phyloP scores from a whole-genome alignment of 2,329 filamentous ascomycete species.

The Stromatinia cepivora region DNA sequence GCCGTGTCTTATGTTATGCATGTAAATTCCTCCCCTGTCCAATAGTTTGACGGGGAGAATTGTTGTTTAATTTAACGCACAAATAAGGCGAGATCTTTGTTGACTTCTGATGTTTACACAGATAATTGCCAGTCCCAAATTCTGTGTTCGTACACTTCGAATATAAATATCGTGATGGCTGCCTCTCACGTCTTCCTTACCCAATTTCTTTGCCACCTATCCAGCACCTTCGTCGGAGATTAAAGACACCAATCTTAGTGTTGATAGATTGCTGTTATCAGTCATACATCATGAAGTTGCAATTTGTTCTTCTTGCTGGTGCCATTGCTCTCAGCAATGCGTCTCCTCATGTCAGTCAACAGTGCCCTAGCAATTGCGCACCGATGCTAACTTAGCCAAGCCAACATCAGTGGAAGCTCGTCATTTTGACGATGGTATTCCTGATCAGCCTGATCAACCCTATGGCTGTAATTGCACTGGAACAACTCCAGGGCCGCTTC shows the following conservation, averaged over 20 bases:
- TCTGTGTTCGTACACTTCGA: neutral
- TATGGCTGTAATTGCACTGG: slow-evolving; percentile 19
- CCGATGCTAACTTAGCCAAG: neutral
- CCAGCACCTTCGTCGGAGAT: neutral
- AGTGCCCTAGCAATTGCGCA: neutral
- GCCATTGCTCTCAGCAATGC: slow-evolving; percentile 17
- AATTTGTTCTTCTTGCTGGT: slow-evolving; percentile 1
- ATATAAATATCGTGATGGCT: slow-evolving; percentile 4
- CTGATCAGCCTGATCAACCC: neutral
- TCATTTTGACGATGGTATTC: neutral
- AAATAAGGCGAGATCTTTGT: neutral
- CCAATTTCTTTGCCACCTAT: neutral
- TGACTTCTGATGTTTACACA: neutral
- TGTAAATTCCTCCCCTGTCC: slow-evolving; percentile 1
- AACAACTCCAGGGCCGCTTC: slow-evolving; percentile 6
- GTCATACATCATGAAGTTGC: slow-evolving; percentile 5
- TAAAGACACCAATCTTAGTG: neutral
- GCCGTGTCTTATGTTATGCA: neutral
- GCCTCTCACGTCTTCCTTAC: neutral
- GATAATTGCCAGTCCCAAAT: neutral
- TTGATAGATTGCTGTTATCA: neutral
- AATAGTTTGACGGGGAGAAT: neutral
- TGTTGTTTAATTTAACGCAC: neutral
- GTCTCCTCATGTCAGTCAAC: slow-evolving; percentile 15
- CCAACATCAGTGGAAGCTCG: neutral